These are phyloP conservation scores for Alternaria triticimaculans DNA, from an alignment of 2,329 filamentous ascomycete species.

Conservation along the genomic window DNA sequence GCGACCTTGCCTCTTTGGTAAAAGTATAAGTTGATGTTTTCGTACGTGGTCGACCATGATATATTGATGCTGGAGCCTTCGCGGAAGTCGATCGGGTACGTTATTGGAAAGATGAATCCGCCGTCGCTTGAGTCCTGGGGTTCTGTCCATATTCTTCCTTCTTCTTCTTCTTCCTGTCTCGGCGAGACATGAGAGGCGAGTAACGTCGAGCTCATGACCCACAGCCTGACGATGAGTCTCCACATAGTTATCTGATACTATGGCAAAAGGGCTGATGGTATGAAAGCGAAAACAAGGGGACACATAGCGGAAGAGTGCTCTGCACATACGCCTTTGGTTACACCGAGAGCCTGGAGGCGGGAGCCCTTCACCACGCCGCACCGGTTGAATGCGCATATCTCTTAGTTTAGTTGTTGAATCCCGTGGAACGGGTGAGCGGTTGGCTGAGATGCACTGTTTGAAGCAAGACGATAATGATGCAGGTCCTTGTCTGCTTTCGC, in stretches of 20 bases:
- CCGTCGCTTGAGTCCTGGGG: neutral
- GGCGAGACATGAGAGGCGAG: too few species aligned
- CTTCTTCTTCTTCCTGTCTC: too few species aligned
- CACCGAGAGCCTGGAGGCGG: too few species aligned
- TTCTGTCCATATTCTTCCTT: too few species aligned
- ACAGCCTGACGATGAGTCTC: too few species aligned
- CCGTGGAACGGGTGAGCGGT: neutral
- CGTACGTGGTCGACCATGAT: neutral
- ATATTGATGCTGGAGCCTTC: slow-evolving; percentile 7
- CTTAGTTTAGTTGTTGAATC: neutral
- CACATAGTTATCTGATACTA: too few species aligned
- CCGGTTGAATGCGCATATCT: neutral
- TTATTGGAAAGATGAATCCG: neutral
- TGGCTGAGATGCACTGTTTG: neutral
- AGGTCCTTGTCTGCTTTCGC: neutral
- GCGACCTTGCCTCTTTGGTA: slow-evolving; percentile 3
- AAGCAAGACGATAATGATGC: neutral
- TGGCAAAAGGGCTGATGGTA: too few species aligned
- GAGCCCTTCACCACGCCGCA: neutral
- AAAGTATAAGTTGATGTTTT: slow-evolving; percentile 3
- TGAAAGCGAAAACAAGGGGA: too few species aligned
- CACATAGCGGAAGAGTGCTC: too few species aligned
- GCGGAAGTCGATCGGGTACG: neutral
- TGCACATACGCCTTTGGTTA: too few species aligned
- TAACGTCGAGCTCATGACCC: too few species aligned